Evolutionary conservation across 768 basidiomycete genomes (phyloP), one percentile per base, ranked within the genome.

Genomic region (Termitomyces sp.): DNA sequence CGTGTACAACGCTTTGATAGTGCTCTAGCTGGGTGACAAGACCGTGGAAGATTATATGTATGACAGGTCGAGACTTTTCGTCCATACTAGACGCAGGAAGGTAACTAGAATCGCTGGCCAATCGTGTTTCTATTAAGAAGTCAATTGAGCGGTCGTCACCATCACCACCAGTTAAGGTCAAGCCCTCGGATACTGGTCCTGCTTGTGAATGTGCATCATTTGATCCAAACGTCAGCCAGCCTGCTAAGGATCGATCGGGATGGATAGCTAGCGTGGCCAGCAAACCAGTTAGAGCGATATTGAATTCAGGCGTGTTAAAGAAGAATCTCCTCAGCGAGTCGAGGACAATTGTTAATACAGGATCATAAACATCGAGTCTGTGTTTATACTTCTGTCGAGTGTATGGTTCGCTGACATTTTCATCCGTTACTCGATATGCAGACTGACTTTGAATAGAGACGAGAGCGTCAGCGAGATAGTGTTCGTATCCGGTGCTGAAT

Each of bases 71-170:
- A 12, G 87, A 81, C 40, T 79, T 76, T 47, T 85, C 88, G 63
- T 91, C 82, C 65, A 90, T 75, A 47, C 81, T 79, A 2, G 82
- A 78, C 2, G 88, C 88, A 12, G 86, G 85, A 14, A 87, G 76
- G 22, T 73, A 69, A 60, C 77, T 78, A 21, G 77, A 74, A 55
- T 85, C 83, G 22, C 78, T 77, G 17, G 78, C 73, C 28, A 89
- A 74, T 59, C 76, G 80, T 62, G 85, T 82, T 46, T 87, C 83
- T n/a, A 92, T 79, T 52, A 70, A 70, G 65, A 82, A 87, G 68
- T 95, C 90, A 50, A 90, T 79, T 21, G 91, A 93, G 38, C 85
- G 82, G 66, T 94, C 91, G 59, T 93, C 91, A 15, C 80, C 82
- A 58, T 84, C 83, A 57, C 80, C 77, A 35, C 75, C 73, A 32